Percentiles rank a stretch among this genome's conserved stretches.
phyloP scores from a whole-genome alignment of 192 early-diverging fungal genomes.

The Funneliformis mosseae region DNA sequence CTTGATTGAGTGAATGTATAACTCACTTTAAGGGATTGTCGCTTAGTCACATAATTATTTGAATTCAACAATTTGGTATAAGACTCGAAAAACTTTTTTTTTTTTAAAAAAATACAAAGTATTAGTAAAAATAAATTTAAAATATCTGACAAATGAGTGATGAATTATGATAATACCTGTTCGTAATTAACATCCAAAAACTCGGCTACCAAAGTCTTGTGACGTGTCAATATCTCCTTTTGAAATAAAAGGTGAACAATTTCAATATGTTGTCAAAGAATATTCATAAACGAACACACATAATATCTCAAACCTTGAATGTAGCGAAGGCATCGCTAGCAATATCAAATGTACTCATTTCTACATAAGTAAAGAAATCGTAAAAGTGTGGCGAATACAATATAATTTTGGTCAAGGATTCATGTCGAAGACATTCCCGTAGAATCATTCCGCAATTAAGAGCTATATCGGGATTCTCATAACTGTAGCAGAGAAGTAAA shows the following conservation, averaged over 20 bases:
- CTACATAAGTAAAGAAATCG: constrained; percentile 95
- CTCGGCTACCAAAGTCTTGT: constrained; percentile 88
- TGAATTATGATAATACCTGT: constrained; percentile 53
- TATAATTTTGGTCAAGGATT: constrained; percentile 84
- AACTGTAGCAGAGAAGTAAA: constrained; percentile 50
- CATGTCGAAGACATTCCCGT: constrained; percentile 94
- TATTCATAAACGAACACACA: neutral
- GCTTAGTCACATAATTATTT: constrained; percentile 95
- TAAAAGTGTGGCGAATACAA: constrained; percentile 87
- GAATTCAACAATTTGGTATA: constrained; percentile 87
- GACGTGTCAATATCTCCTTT: constrained; percentile 90
- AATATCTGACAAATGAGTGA: constrained; percentile 8
- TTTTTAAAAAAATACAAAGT: neutral
- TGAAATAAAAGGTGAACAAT: constrained; percentile 1
- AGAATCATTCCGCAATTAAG: constrained; percentile 98
- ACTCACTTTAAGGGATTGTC: constrained; percentile 94
- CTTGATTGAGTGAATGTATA: neutral
- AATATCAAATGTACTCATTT: constrained; percentile 96
- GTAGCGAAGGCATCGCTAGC: constrained; percentile 98
- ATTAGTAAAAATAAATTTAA: neutral
- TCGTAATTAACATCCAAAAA: constrained; percentile 93
- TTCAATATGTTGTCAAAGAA: neutral
- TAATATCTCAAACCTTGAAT: constrained; percentile 71
- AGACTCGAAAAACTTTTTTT: constrained; percentile 78
- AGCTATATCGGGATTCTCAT: constrained; percentile 95